A percentile compares a stretch with the other conserved stretches of the same genome.
Evolutionary conservation across 73 alveolate genomes (phyloP).

Genomic region (Paramecium pentaurelia): DNA sequence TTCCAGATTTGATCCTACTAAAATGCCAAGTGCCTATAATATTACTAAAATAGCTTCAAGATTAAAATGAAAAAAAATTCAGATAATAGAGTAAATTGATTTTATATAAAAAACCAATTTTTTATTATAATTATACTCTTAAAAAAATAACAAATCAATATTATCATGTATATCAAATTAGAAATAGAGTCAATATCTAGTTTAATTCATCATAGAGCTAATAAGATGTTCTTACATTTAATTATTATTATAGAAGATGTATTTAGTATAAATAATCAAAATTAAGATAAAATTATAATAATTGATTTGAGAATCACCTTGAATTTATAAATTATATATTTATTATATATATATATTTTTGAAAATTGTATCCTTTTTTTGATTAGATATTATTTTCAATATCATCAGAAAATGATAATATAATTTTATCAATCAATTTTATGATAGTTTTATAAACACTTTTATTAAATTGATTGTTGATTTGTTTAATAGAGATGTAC

Average conservation of each 20-base stretch:
- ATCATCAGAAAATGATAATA: background rate
- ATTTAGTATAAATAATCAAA: too few relatives aligned
- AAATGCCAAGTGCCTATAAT: background rate
- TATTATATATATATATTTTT: too few relatives aligned
- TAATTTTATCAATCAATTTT: background rate
- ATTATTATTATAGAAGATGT: too few relatives aligned
- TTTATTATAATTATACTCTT: background rate
- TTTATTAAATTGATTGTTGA: background rate
- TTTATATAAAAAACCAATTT: background rate
- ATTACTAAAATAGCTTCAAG: background rate
- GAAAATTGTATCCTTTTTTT: background rate
- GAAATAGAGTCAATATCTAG: too few relatives aligned
- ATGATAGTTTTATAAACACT: background rate
- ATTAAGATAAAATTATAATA: too few relatives aligned
- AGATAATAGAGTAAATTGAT: background rate
- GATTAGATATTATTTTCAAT: background rate
- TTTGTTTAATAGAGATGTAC: background rate
- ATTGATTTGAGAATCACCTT: too few relatives aligned
- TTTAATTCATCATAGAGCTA: too few relatives aligned
- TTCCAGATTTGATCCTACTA: slow-evolving; percentile 16
- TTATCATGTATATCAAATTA: slow-evolving; percentile 47
- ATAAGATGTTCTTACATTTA: too few relatives aligned
- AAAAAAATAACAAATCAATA: too few relatives aligned
- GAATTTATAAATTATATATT: too few relatives aligned
- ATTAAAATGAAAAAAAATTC: background rate